Evolutionary conservation across 768 basidiomycete species (phyloP).

Genomic region (Tricholoma bakamatsutake): DNA sequence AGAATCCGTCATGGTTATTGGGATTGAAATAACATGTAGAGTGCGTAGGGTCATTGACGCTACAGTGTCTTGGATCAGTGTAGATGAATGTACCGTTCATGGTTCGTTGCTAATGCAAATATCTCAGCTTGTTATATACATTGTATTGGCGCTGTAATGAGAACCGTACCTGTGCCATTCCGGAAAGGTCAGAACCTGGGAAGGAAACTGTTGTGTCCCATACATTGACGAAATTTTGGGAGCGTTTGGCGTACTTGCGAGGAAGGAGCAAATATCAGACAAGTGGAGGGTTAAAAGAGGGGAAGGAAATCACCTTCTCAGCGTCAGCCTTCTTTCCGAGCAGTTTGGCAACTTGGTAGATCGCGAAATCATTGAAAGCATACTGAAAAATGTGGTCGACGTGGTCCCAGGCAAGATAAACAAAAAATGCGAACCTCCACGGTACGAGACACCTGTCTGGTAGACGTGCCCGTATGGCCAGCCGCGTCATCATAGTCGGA

Average conservation of each 20-base stretch:
- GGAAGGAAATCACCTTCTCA: conserved; percentile 34
- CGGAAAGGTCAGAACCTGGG: conserved; percentile 40
- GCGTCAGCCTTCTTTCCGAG: conserved; percentile 46
- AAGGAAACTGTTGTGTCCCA: conserved; percentile 55
- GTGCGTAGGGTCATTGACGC: conserved; percentile 50
- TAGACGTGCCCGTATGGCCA: conserved; percentile 38
- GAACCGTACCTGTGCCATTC: conserved; percentile 45
- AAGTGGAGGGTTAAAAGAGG: neutral
- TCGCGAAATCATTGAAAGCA: conserved; percentile 58
- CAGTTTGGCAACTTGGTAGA: conserved; percentile 56
- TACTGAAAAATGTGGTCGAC: conserved; percentile 25
- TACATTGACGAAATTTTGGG: conserved; percentile 51
- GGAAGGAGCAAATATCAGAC: neutral
- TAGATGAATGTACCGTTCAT: conserved; percentile 54
- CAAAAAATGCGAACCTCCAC: conserved; percentile 37
- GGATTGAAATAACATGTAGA: conserved; percentile 59
- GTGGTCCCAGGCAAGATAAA: neutral
- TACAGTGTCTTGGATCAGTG: conserved; percentile 64
- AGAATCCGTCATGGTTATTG: conserved; percentile 53
- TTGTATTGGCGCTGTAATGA: too few species aligned
- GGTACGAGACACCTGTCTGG: conserved; percentile 57
- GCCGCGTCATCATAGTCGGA: conserved; percentile 37
- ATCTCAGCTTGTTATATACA: too few species aligned
- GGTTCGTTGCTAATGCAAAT: conserved; percentile 38
- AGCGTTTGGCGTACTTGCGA: conserved; percentile 44